phyloP scores from a whole-genome alignment of 768 basidiomycete species.

The Termitomyces sp. region DNA sequence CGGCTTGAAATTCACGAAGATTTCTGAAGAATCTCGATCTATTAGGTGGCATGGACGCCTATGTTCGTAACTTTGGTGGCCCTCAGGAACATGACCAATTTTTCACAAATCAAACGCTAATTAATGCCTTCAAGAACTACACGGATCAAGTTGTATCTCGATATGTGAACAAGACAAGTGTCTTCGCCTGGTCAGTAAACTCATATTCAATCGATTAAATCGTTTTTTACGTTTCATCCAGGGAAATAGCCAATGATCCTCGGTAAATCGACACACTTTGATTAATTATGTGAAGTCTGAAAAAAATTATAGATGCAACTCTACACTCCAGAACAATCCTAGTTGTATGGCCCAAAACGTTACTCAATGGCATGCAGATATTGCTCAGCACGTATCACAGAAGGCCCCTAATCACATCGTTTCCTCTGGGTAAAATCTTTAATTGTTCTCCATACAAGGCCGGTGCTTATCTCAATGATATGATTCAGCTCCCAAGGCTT shows the following conservation, averaged over 20 bases:
- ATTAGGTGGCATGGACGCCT: conserved; percentile 60
- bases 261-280: conserved; percentile 28
- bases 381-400: conserved; percentile 42
- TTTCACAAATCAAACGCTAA: conserved; percentile 43
- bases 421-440: conserved; percentile 43
- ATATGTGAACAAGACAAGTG: conserved; percentile 44
- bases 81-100: conserved; percentile 50
- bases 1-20: background rate
- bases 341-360: conserved; percentile 45
- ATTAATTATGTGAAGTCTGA: background rate
- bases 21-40: background rate
- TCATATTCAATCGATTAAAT: background rate
- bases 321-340: conserved; percentile 36
- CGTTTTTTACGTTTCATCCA: conserved; percentile 18
- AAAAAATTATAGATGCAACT: conserved; percentile 43
- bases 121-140: conserved; percentile 51
- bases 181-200: conserved; percentile 42
- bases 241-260: conserved; percentile 66
- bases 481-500: conserved; percentile 44
- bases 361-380: conserved; percentile 48
- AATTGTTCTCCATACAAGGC: conserved; percentile 1
- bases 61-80: conserved; percentile 44
- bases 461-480: background rate
- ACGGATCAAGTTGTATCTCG: conserved; percentile 48
- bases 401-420: conserved; percentile 62